Evolutionary conservation across 257 asterid genomes (phyloP).

Genomic region (Capsicum chinense): DNA sequence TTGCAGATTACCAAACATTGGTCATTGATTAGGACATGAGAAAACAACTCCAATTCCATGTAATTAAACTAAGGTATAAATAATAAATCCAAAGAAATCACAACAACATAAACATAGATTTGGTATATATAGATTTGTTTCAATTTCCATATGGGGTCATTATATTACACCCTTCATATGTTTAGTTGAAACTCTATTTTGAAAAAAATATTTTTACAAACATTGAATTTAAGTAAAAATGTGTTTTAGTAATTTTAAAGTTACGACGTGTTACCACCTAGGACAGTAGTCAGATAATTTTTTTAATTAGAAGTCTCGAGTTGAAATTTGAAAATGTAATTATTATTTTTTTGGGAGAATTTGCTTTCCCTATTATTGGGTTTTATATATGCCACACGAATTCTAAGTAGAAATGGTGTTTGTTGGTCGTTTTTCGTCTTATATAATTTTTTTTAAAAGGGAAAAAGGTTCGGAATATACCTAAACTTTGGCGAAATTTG

Average conservation of each 20-base stretch:
- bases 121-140: not conserved
- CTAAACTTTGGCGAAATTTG: no score
- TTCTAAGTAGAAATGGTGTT: not conserved
- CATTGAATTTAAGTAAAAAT: not conserved
- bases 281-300: not conserved
- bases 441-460: not conserved
- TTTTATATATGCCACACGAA: not conserved
- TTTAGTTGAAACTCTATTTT: not conserved
- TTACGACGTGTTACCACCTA: no score
- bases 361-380: rapidly evolving
- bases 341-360: rapidly evolving
- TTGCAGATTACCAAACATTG: slow-evolving; percentile 20
- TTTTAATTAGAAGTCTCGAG: not conserved
- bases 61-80: not conserved
- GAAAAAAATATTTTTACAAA: not conserved
- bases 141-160: not conserved
- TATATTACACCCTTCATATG: not conserved
- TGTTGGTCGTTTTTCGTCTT: not conserved
- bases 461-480: no score
- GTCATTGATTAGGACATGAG: slow-evolving; percentile 1
- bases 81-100: not conserved
- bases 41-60: slow-evolving; percentile 20
- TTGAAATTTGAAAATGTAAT: not conserved
- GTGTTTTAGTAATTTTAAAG: not conserved
- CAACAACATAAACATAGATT: not conserved